Evolutionary conservation across 2,329 filamentous ascomycete species (phyloP), one percentile per base, ranked within the genome.

Genomic region (Colletotrichum karsti): DNA sequence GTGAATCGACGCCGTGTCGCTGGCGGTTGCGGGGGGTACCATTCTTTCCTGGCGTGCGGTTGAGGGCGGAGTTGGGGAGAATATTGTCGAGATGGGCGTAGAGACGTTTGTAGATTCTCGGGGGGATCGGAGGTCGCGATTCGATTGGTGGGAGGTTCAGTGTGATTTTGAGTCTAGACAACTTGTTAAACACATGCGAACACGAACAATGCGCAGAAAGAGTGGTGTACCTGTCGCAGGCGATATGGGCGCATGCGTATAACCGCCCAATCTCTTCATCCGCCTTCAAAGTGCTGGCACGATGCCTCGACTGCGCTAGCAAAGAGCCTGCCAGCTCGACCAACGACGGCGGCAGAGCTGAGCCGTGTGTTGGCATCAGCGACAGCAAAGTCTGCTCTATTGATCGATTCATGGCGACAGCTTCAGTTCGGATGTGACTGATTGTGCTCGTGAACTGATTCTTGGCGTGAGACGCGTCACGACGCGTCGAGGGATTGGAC

Each of bases 261-360:
- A 88, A 86, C 20, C 95, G 88, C n/a, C 92, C 93, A 71, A 96
- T 90, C 78, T 98, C 95, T 78, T 97, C 94, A 63, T 97, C 93
- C 3, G 90, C 87, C 77, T 94, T 97, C 59, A 98, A 84, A 15
- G 88, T 92, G 74, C 89, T 91, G 55, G 93, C 93, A 74, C 90
- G 91, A 75, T 90, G 89, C 35, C 93, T 90, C 12, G 94, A 97
- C 78, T 96, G 94, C 2, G 93, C 91, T 48, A 97, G 87, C 7
- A 97, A 83, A 8, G 91, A 93, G 57, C 86, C 84, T 1, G 93
- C 90, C 9, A 95, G 85, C 64, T 92, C 88, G 64, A 93, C 79
- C 5, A 97, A 88, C n/a, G 90, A 85, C 10, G 85, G 83, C 0
- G 93, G 93, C 0, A 95, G 82, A 51, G 88, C 83, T 30, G 88